Percentiles rank a stretch among this genome's conserved stretches.
Evolutionary conservation across 768 basidiomycete species (phyloP).

Genomic region (Candolleomyces efflorescens): DNA sequence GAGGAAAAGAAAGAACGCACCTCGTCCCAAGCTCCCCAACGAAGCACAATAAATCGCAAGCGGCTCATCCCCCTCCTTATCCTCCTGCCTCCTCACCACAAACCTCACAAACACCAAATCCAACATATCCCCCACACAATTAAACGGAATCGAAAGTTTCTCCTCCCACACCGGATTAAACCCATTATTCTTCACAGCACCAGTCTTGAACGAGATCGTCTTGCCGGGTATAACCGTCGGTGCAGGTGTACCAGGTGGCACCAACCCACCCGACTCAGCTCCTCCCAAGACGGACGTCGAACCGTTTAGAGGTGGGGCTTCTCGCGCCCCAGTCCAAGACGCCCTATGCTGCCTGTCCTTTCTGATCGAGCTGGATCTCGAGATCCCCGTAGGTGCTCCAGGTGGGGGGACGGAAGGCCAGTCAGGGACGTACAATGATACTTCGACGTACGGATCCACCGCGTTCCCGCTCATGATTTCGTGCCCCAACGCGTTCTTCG

Average conservation of each 20-base stretch:
- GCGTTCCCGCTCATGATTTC: conserved; percentile 10
- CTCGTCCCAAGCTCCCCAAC: conserved; percentile 69
- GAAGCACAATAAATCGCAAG: conserved; percentile 76
- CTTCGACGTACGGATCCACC: conserved; percentile 63
- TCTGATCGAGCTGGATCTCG: background rate
- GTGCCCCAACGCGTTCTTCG: conserved; percentile 31
- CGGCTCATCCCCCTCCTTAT: conserved; percentile 52
- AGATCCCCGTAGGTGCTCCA: background rate
- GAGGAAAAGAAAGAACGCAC: conserved; percentile 34
- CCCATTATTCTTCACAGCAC: conserved; percentile 80
- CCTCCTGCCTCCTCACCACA: conserved; percentile 64
- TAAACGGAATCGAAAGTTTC: conserved; percentile 64
- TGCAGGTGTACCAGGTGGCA: conserved; percentile 1
- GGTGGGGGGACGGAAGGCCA: conserved; percentile 53
- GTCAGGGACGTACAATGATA: conserved; percentile 74
- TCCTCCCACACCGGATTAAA: conserved; percentile 94
- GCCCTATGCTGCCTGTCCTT: background rate
- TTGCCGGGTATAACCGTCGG: conserved; percentile 19
- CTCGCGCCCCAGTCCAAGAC: background rate
- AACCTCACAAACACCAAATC: conserved; percentile 87
- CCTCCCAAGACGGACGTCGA: background rate
- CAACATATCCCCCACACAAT: conserved; percentile 71
- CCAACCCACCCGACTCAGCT: too few species aligned
- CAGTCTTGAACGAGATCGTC: conserved; percentile 54
- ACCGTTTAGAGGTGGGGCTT: background rate